Percentiles rank a stretch among this genome's conserved stretches.
Evolutionary conservation across 441 rosid genomes (phyloP).

Genomic region (Raphanus hybrid): DNA sequence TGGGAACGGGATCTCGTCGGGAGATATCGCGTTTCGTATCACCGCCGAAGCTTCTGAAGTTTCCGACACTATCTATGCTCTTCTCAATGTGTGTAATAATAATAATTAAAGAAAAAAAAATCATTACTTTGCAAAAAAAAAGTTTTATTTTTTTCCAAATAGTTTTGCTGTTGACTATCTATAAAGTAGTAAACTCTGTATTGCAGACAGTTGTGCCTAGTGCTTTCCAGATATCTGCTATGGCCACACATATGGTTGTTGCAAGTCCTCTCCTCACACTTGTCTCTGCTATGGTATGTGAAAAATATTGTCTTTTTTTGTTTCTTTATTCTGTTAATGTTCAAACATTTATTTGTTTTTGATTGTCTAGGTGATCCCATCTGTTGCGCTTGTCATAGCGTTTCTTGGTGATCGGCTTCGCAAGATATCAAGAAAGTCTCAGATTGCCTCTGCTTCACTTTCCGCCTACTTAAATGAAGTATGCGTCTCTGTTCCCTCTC

Average conservation of each 20-base stretch:
- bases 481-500: constrained; percentile 6
- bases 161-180: constrained; percentile 6
- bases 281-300: constrained; percentile 75
- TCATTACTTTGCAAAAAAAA: not conserved
- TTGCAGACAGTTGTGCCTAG: constrained; percentile 81
- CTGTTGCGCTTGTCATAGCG: constrained; percentile 68
- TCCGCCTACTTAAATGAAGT: constrained; percentile 92
- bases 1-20: constrained; percentile 61
- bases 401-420: constrained; percentile 77
- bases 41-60: constrained; percentile 89
- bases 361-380: constrained; percentile 45
- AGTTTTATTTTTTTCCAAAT: not conserved
- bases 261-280: constrained; percentile 79
- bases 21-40: constrained; percentile 82
- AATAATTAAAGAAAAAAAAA: not conserved
- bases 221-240: constrained; percentile 74
- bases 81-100: constrained; percentile 67
- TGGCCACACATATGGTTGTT: constrained; percentile 80
- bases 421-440: constrained; percentile 74
- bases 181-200: constrained; percentile 13
- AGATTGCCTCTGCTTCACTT: constrained; percentile 68
- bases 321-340: not conserved
- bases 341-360: too few relatives aligned
- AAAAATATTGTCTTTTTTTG: not conserved
- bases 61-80: constrained; percentile 72